phyloP scores from a whole-genome alignment of 1,284 basidiomycete genomes.

The Moesziomyces antarcticus region DNA sequence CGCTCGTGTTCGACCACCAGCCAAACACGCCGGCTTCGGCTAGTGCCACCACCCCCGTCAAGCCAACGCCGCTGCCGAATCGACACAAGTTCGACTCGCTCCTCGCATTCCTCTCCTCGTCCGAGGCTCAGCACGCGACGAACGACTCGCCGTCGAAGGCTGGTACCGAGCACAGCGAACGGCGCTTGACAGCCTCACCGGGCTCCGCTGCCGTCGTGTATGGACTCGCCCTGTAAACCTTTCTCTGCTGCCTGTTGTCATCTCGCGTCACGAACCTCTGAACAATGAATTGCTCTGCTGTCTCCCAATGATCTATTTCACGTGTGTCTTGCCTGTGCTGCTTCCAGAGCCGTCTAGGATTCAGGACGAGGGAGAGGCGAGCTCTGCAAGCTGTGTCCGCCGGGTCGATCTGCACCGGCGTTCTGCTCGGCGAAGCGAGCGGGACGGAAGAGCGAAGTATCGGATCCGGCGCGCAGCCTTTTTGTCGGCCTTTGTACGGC shows the following conservation, averaged over 20 bases:
- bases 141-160: neutral
- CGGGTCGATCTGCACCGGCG: neutral
- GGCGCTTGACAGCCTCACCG: neutral
- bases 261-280: neutral
- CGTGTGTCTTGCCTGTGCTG: neutral
- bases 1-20: conserved; percentile 8
- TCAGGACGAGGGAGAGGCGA: neutral
- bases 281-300: neutral
- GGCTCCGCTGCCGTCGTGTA: conserved; percentile 3
- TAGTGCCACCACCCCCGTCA: neutral
- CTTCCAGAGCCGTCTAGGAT: neutral
- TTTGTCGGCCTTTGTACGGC: conserved; percentile 8
- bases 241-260: neutral
- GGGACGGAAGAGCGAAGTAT: conserved; percentile 25
- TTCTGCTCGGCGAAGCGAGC: conserved; percentile 8
- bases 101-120: conserved; percentile 19
- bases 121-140: neutral
- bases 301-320: neutral
- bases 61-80: conserved; percentile 4
- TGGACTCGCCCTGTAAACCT: conserved; percentile 7
- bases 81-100: conserved; percentile 18
- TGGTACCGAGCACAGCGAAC: neutral
- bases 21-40: conserved; percentile 20
- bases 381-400: neutral
- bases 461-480: conserved; percentile 23